A percentile compares a stretch with the other conserved stretches of the same genome.
phyloP scores from a whole-genome alignment of 345 rosid genomes.

The Populus ilicifolia region DNA sequence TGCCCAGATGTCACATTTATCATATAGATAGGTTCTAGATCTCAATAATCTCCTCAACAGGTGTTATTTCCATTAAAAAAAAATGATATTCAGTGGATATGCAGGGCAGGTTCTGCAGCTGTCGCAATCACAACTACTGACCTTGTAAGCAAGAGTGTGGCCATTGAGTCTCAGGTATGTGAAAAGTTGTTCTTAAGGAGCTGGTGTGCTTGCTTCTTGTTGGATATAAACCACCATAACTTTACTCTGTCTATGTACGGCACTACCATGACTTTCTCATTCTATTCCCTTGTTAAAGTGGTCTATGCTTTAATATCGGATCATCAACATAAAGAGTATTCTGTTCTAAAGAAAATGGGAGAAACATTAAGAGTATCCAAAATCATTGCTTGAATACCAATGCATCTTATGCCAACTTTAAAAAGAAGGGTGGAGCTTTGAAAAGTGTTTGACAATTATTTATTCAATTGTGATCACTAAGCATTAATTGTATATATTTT shows the following conservation, averaged over 20 bases:
- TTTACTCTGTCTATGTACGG: not conserved
- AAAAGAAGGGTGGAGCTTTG: not conserved
- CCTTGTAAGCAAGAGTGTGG: constrained; percentile 96
- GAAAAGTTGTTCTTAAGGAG: not conserved
- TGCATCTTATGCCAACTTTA: not conserved
- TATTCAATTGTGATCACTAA: no score
- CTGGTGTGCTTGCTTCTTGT: not conserved
- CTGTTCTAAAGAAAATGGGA: no score
- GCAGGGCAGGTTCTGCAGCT: constrained; percentile 95
- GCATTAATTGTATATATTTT: no score
- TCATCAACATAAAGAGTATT: not conserved
- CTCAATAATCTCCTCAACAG: constrained; percentile 1
- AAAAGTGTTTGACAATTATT: not conserved
- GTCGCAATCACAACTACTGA: constrained; percentile 96
- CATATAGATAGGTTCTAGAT: not conserved
- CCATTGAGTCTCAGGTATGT: constrained; percentile 68
- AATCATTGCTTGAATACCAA: not conserved
- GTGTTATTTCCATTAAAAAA: constrained; percentile 10
- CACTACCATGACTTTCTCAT: not conserved
- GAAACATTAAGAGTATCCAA: no score
- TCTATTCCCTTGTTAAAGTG: not conserved
- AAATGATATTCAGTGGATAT: constrained; percentile 18
- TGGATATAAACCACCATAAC: not conserved
- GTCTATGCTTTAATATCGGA: not conserved
- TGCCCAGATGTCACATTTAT: not conserved